Evolutionary conservation across 2,329 filamentous ascomycete genomes (phyloP).

Genomic region (Stemphylium beticola): DNA sequence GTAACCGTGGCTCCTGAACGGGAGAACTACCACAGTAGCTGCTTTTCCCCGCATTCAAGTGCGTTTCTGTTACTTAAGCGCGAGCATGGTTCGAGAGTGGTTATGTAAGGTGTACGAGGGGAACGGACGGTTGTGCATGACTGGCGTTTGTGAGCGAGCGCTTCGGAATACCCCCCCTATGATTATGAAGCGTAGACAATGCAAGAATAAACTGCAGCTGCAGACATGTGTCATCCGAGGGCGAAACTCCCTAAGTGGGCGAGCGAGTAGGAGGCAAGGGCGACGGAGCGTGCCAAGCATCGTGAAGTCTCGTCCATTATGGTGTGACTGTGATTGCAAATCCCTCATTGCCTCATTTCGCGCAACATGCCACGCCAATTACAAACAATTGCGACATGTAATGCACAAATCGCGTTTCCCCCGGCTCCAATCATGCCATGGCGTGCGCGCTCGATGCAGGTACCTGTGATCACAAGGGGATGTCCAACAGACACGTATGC

Average conservation of each 20-base stretch:
- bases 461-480: conserved; percentile 16
- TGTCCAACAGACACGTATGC: conserved; percentile 9
- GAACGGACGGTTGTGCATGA: conserved; percentile 31
- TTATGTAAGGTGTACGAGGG: conserved; percentile 27
- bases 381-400: conserved; percentile 29
- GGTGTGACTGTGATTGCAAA: conserved; percentile 23
- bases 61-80: conserved; percentile 46
- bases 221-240: not conserved
- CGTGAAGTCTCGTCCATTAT: conserved; percentile 31
- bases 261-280: not conserved
- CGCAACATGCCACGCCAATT: conserved; percentile 20
- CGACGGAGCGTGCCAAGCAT: conserved; percentile 35
- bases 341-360: not conserved
- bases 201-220: conserved; percentile 13
- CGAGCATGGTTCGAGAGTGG: conserved; percentile 12
- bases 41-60: conserved; percentile 45
- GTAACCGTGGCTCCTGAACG: conserved; percentile 23
- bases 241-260: not conserved
- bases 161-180: conserved; percentile 45
- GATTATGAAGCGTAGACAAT: conserved; percentile 33
- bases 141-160: conserved; percentile 43
- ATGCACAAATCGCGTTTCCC: conserved; percentile 4
- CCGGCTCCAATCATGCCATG: not conserved
- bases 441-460: conserved; percentile 10
- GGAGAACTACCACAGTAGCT: conserved; percentile 40